Evolutionary conservation across 331 rosid species (phyloP).

Genomic region (Malus hybrid): DNA sequence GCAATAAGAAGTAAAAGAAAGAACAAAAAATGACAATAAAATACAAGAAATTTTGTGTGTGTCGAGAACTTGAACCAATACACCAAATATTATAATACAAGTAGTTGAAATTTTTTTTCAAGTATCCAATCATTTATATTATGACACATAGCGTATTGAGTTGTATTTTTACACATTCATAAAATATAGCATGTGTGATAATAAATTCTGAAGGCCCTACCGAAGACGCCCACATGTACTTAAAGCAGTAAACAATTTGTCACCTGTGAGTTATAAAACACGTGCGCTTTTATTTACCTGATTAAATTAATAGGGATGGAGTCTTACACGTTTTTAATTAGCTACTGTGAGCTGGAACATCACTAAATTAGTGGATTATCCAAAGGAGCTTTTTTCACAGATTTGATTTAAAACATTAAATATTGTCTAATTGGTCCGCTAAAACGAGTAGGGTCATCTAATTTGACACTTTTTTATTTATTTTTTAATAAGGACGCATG

Average conservation of each 20-base stretch:
- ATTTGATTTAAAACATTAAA: too few relatives aligned
- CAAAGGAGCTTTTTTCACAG: too few relatives aligned
- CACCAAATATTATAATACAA: too few relatives aligned
- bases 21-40: too few relatives aligned
- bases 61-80: too few relatives aligned
- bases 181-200: background rate
- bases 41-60: too few relatives aligned
- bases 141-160: too few relatives aligned
- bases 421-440: background rate
- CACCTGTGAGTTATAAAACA: background rate
- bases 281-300: background rate
- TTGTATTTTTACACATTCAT: too few relatives aligned
- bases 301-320: background rate
- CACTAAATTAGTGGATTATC: background rate
- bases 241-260: background rate
- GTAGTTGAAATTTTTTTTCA: too few relatives aligned
- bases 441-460: background rate
- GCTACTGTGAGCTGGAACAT: background rate
- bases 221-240: background rate
- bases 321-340: background rate
- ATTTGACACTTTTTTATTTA: background rate
- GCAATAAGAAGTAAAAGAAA: too few relatives aligned
- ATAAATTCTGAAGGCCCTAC: background rate
- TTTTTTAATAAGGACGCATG: background rate
- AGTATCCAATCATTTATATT: too few relatives aligned